phyloP scores from a whole-genome alignment of 2,329 filamentous ascomycete genomes.

The Ploettnerulaceae sp. region DNA sequence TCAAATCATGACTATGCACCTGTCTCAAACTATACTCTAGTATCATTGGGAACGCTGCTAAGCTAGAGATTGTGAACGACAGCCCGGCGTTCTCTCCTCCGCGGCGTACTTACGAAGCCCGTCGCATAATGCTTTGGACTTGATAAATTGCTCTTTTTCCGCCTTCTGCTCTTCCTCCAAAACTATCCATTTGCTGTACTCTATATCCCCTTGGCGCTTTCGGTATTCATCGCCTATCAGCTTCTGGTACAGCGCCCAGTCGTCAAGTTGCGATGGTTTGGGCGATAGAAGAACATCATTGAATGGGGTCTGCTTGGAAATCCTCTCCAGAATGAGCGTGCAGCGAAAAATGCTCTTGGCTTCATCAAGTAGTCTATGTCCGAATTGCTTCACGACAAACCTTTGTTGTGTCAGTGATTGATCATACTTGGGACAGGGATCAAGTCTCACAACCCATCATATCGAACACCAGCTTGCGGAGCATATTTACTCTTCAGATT shows the following conservation, averaged over 20 bases:
- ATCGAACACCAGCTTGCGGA: constrained; percentile 48
- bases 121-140: constrained; percentile 6
- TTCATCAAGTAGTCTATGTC: constrained; percentile 38
- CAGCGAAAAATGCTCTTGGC: constrained; percentile 40
- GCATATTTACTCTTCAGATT: constrained; percentile 47
- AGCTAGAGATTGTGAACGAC: background rate
- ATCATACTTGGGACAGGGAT: background rate
- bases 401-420: constrained; percentile 31
- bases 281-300: constrained; percentile 43
- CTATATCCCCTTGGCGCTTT: constrained; percentile 38
- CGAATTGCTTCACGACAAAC: constrained; percentile 46
- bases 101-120: background rate
- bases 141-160: constrained; percentile 12
- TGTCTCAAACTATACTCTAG: no score
- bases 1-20: no score
- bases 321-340: constrained; percentile 44
- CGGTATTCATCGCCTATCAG: constrained; percentile 36
- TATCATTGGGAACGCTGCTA: background rate
- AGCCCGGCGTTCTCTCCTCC: constrained; percentile 1
- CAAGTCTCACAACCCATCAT: constrained; percentile 53
- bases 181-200: constrained; percentile 25
- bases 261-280: constrained; percentile 50
- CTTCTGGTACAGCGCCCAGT: constrained; percentile 49
- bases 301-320: constrained; percentile 39
- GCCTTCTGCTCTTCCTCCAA: constrained; percentile 15